Evolutionary conservation across 768 basidiomycete species (phyloP).

Genomic region (Leccinum longicurvipes): DNA sequence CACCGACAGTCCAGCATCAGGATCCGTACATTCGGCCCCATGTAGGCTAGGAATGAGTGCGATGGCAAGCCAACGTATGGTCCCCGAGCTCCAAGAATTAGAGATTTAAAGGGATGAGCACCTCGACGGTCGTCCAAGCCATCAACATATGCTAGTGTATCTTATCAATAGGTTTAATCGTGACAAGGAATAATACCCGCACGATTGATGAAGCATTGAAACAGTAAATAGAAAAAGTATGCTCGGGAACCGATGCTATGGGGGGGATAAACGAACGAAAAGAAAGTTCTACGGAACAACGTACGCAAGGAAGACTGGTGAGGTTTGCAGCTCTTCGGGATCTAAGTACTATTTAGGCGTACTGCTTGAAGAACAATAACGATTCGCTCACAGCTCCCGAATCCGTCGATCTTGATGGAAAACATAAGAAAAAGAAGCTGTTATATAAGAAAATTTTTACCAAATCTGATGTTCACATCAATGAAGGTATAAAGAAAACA

Average conservation of each 20-base stretch:
- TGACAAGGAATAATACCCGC: conserved; percentile 17
- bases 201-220: conserved; percentile 91
- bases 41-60: conserved; percentile 76
- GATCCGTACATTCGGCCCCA: conserved; percentile 76
- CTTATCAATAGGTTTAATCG: background rate
- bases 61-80: conserved; percentile 77
- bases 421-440: background rate
- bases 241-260: conserved; percentile 75
- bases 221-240: conserved; percentile 91
- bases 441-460: conserved; percentile 29
- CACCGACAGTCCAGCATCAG: conserved; percentile 82
- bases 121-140: conserved; percentile 61
- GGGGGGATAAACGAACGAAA: background rate
- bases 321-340: conserved; percentile 72
- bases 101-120: conserved; percentile 62
- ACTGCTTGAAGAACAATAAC: background rate
- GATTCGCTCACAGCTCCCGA: conserved; percentile 67
- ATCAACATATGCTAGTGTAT: conserved; percentile 44
- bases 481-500: background rate
- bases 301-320: conserved; percentile 71
- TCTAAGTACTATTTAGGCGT: conserved; percentile 40
- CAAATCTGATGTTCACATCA: conserved; percentile 37
- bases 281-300: conserved; percentile 2
- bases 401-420: conserved; percentile 67
- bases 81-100: conserved; percentile 73